phyloP scores from a whole-genome alignment of 176 grass and related monocot species.

The Rhynchospora pubera region DNA sequence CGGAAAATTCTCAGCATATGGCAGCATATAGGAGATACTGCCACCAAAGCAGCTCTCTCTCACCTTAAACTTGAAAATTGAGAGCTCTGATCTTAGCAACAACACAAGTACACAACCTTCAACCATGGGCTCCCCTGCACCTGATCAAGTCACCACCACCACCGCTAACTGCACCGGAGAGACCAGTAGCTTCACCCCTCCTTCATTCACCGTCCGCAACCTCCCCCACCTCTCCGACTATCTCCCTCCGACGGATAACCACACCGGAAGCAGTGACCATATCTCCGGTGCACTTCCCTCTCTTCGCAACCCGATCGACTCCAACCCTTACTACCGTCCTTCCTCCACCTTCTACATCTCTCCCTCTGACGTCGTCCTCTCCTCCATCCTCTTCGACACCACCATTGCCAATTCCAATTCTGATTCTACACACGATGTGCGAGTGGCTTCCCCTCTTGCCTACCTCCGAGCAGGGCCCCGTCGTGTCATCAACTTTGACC shows the following conservation, averaged over 20 bases:
- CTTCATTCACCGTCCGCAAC: constrained; percentile 6
- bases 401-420: background rate
- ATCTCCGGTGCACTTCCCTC: background rate
- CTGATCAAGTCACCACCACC: constrained; percentile 10
- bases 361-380: constrained; percentile 51
- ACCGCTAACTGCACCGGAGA: background rate
- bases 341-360: constrained; percentile 72
- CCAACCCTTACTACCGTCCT: constrained; percentile 48
- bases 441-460: constrained; percentile 24
- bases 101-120: background rate
- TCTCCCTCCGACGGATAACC: background rate
- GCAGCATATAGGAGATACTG: background rate
- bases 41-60: background rate
- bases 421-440: background rate
- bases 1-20: background rate
- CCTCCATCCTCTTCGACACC: constrained; percentile 72
- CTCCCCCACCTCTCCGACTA: constrained; percentile 21
- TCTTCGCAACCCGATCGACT: constrained; percentile 57
- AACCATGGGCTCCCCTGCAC: constrained; percentile 5
- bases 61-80: background rate
- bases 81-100: background rate
- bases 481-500: constrained; percentile 33
- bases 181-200: background rate
- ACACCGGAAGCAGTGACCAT: constrained; percentile 16
- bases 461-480: constrained; percentile 81